Evolutionary conservation across 2,329 filamentous ascomycete species (phyloP), one percentile per base, ranked within the genome.

Genomic region (Neopestalotiopsis sp.): DNA sequence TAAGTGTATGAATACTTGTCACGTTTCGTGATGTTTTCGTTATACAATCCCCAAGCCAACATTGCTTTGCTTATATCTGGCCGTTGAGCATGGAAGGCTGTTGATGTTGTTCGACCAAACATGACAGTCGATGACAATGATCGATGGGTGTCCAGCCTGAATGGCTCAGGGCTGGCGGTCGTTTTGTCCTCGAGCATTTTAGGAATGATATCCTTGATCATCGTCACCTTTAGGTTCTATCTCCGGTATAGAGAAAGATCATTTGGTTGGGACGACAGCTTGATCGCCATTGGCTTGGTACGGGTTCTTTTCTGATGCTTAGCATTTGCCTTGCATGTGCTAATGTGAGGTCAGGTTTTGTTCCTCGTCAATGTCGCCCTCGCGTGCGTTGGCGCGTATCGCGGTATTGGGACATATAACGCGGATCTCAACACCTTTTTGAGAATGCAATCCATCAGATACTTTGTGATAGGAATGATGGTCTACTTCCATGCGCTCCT

Each of bases 391-490:
- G 71, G 69, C 32, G 64, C 69, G 42, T 70, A 71, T 45, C 65
- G 71, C 10, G 76, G 76, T 3, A 56, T 77, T 2, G 76, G 76
- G 4, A 72, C 70, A 3, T 66, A 67, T 10, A 71, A 76, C 30
- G 71, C 59, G 13, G 63, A 72, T n/a, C 71, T 75, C 14, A 77
- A 76, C 65, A 45, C 53, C 32, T 73, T 68, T 69, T 69, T 76
- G 69, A 68, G 61, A 28, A 63, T 63, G 5, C 70, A 73, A 58
- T 65, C 66, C 17, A 68, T 69, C n/a, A 76, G 75, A 42, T 72
- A 70, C 20, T 72, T 75, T 45, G 72, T 73, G 40, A 69, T 76
- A 42, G 76, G 75, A 74, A 76, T 76, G 64, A 59, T 76, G n/a
- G 67, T 73, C 17, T 77, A 77, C 68, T 73, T 76, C 28, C 56